phyloP scores from a whole-genome alignment of 148 eudicot species.

The Camellia granthamiana region DNA sequence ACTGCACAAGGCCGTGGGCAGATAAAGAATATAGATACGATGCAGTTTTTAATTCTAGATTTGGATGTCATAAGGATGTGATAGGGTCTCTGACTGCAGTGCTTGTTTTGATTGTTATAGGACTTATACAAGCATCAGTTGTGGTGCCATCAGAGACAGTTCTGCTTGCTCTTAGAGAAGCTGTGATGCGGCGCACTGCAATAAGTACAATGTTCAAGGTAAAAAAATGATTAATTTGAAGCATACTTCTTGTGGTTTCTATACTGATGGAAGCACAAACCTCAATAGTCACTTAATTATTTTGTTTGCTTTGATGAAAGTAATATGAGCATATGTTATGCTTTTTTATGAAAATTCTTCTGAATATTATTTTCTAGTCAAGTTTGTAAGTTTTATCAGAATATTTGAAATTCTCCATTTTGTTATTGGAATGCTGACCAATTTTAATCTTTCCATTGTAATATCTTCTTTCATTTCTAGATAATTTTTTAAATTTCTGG shows the following conservation, averaged over 20 bases:
- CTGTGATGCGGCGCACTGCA: conserved; percentile 59
- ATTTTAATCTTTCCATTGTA: no score
- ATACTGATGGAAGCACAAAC: not conserved
- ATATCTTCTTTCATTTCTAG: no score
- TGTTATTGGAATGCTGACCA: no score
- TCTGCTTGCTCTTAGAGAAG: conserved; percentile 65
- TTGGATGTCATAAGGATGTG: conserved; percentile 5
- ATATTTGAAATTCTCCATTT: no score
- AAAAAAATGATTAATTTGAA: conserved; percentile 10
- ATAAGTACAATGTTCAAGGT: conserved; percentile 60
- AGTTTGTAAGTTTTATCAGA: no score
- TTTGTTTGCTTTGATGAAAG: not conserved
- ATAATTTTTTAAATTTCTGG: no score
- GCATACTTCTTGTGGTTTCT: not conserved
- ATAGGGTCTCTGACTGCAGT: not conserved
- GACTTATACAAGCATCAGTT: conserved; percentile 24
- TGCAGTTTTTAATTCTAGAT: not conserved
- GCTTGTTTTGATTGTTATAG: conserved; percentile 30
- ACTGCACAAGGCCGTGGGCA: no score
- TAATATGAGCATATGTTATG: not conserved
- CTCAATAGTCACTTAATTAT: not conserved
- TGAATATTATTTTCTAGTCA: not conserved
- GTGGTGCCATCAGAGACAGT: conserved; percentile 43
- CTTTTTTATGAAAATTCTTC: not conserved
- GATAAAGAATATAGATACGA: not conserved